phyloP scores from a whole-genome alignment of 2,329 filamentous ascomycete species.

The Diplodia seriata region DNA sequence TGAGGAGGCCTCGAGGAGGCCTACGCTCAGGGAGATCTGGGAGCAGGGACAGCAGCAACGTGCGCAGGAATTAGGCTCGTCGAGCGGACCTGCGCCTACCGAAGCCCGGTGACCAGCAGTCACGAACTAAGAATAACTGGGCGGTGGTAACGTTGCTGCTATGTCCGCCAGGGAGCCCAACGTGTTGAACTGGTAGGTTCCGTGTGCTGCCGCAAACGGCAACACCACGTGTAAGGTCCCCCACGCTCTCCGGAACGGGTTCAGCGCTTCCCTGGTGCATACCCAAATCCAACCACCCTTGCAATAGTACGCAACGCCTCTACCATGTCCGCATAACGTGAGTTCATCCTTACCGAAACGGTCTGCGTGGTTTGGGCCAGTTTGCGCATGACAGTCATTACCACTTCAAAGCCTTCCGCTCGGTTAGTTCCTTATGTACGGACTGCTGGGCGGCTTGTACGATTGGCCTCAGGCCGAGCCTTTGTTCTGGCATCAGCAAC shows the following conservation, averaged over 20 bases:
- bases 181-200: not conserved
- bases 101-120: not conserved
- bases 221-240: not conserved
- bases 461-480: not conserved
- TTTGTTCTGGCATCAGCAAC: not conserved
- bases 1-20: slow-evolving; percentile 41
- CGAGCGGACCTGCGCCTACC: not conserved
- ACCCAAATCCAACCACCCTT: not conserved
- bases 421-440: not conserved
- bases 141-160: too few species aligned
- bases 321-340: not conserved
- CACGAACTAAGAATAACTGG: not conserved
- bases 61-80: not conserved
- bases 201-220: not conserved
- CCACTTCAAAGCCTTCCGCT: not conserved
- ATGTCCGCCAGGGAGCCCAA: not conserved
- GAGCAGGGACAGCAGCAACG: slow-evolving; percentile 4
- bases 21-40: slow-evolving; percentile 18
- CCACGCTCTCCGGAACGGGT: not conserved
- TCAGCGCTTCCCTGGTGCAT: not conserved
- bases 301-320: not conserved
- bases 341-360: not conserved
- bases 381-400: not conserved
- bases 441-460: not conserved
- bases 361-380: not conserved